These are phyloP conservation scores for Cryptococcus floricola DNA, from an alignment of 1,284 basidiomycete genomes.

Conservation along the genomic window DNA sequence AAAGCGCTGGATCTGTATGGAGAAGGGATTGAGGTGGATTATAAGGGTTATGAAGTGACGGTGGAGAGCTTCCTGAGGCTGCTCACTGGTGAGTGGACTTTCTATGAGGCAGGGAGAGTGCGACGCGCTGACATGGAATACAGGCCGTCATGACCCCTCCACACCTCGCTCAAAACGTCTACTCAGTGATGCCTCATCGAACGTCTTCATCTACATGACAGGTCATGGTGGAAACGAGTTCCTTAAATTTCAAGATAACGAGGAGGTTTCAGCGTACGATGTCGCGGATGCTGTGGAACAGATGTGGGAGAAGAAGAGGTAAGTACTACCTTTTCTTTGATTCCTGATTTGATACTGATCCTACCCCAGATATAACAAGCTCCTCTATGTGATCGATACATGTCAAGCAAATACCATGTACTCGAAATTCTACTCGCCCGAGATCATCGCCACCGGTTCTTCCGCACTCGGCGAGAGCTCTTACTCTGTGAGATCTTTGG, in stretches of 20 bases:
- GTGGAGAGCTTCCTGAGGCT: slow-evolving; percentile 93
- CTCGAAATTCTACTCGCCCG: slow-evolving; percentile 89
- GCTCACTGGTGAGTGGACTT: slow-evolving; percentile 55
- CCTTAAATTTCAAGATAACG: slow-evolving; percentile 97
- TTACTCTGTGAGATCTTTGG: slow-evolving; percentile 67
- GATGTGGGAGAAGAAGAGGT: slow-evolving; percentile 96
- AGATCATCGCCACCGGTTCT: slow-evolving; percentile 90
- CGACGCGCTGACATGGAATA: neutral
- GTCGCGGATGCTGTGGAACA: slow-evolving; percentile 95
- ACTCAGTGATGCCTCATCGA: slow-evolving; percentile 84
- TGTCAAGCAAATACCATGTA: slow-evolving; percentile 98
- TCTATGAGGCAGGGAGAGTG: neutral
- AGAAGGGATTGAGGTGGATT: slow-evolving; percentile 95
- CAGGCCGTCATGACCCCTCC: slow-evolving; percentile 61
- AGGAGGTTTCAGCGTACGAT: slow-evolving; percentile 94
- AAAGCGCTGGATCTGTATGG: slow-evolving; percentile 86
- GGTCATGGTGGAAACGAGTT: slow-evolving; percentile 98
- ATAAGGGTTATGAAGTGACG: slow-evolving; percentile 94
- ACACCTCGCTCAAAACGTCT: slow-evolving; percentile 89
- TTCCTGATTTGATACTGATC: neutral
- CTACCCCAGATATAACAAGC: slow-evolving; percentile 77
- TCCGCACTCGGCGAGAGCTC: slow-evolving; percentile 85
- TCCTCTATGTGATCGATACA: slow-evolving; percentile 98
- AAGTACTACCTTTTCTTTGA: slow-evolving; percentile 20
- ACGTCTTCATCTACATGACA: slow-evolving; percentile 97